phyloP scores from a whole-genome alignment of 2,329 filamentous ascomycete genomes.

The Pleurostoma richardsiae region DNA sequence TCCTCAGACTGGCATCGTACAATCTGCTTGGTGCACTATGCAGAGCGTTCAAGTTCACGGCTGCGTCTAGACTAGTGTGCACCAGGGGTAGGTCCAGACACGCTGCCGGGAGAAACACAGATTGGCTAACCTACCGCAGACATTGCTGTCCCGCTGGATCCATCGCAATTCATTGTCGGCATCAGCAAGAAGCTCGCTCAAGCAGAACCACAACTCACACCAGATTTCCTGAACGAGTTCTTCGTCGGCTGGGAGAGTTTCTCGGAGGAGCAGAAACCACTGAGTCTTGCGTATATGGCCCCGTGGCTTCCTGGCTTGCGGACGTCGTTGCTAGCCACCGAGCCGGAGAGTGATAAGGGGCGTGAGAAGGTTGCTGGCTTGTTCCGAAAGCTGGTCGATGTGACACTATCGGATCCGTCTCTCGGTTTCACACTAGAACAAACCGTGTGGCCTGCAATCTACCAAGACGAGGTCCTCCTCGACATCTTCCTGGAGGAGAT shows the following conservation, averaged over 20 bases:
- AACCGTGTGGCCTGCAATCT: slow-evolving; percentile 60
- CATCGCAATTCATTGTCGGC: slow-evolving; percentile 58
- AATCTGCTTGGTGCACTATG: slow-evolving; percentile 64
- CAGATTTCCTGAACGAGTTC: slow-evolving; percentile 68
- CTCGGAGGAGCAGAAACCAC: slow-evolving; percentile 59
- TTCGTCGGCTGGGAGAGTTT: slow-evolving; percentile 70
- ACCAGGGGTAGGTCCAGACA: slow-evolving; percentile 44
- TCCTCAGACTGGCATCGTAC: slow-evolving; percentile 59
- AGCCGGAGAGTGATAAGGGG: slow-evolving; percentile 60
- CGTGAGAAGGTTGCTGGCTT: slow-evolving; percentile 59
- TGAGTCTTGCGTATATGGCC: slow-evolving; percentile 65
- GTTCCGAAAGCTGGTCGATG: slow-evolving; percentile 62
- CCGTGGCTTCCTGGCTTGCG: slow-evolving; percentile 62
- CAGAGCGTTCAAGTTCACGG: slow-evolving; percentile 61
- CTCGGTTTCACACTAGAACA: slow-evolving; percentile 59
- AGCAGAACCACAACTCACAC: slow-evolving; percentile 62
- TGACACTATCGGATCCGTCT: slow-evolving; percentile 55
- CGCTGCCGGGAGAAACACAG: not conserved
- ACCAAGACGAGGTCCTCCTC: slow-evolving; percentile 58
- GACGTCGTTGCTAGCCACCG: slow-evolving; percentile 51
- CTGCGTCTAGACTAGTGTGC: slow-evolving; percentile 56
- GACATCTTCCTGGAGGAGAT: slow-evolving; percentile 66
- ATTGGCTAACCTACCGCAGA: slow-evolving; percentile 31
- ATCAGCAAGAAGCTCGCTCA: slow-evolving; percentile 60
- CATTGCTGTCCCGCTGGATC: slow-evolving; percentile 57